Evolutionary conservation across 768 basidiomycete species (phyloP).

Genomic region (Leccinum incarnatum): DNA sequence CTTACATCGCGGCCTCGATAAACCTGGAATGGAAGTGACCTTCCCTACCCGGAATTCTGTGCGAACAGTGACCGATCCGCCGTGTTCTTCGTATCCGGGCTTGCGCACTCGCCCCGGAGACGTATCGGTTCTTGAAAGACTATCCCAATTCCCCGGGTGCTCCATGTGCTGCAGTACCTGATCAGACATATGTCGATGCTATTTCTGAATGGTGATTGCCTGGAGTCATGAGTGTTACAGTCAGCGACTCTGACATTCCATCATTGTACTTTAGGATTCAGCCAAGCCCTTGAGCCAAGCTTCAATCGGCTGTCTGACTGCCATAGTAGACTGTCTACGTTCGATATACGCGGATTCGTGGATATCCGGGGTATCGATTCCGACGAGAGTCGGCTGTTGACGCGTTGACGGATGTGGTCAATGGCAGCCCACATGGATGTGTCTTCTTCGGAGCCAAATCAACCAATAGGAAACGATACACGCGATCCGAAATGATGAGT

Average conservation of each 20-base stretch:
- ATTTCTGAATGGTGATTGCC: neutral
- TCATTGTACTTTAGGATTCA: slow-evolving; percentile 12
- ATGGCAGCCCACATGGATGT: slow-evolving; percentile 28
- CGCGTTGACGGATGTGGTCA: slow-evolving; percentile 17
- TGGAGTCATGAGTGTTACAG: neutral
- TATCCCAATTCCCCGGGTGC: too few relatives aligned
- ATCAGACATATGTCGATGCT: neutral
- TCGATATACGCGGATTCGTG: neutral
- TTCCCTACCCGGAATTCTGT: too few relatives aligned
- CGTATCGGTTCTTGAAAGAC: too few relatives aligned
- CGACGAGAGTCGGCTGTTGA: slow-evolving; percentile 22
- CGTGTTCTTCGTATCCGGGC: too few relatives aligned
- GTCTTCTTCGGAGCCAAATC: slow-evolving; percentile 13
- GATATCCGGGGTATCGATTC: slow-evolving; percentile 8
- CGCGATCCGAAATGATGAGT: slow-evolving; percentile 24
- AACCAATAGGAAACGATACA: slow-evolving; percentile 11
- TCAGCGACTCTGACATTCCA: neutral
- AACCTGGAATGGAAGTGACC: too few relatives aligned
- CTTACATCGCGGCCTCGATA: too few relatives aligned
- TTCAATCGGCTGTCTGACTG: slow-evolving; percentile 11
- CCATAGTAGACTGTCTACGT: neutral
- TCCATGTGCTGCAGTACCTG: too few relatives aligned
- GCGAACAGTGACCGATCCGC: too few relatives aligned
- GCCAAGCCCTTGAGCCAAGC: neutral
- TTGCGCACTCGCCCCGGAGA: too few relatives aligned